Base-by-base conservation (phyloP, 495 filamentous ascomycete genomes). In the Penicillium longicatenatum region DNA sequence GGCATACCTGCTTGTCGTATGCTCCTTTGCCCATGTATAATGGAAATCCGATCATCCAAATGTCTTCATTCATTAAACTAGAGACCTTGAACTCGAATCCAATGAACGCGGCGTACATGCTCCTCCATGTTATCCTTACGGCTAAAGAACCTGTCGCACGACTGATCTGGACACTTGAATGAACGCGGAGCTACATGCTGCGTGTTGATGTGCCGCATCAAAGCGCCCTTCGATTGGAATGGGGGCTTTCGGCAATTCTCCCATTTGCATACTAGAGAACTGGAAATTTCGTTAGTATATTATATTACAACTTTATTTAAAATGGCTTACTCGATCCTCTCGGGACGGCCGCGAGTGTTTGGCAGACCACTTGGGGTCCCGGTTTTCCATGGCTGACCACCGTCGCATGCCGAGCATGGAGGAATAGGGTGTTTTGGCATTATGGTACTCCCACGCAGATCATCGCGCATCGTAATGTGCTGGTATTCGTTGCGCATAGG, bases 171-270 rank as follows among this genome's bases (percentile, higher is more conserved):
- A 9, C 58, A 55, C 29, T 57, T 51, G 10, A 57, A 37, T 5
- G 55, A 50, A 7, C 17, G 39, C 5, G 55, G 47, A 30, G 26
- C 20, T 5, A 57, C 3, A 46, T 57, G 55, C 26, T 57, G 48
- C 17, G 47, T 51, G n/a, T 57, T 48, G 17, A 57, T 52, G 24
- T 57, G 55, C 4, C 55, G 48, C 39, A 51, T 37, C 3, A 57
- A 35, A 22, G 17, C 20, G 35, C 35, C 24, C 22, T 52, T 51
- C 4, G 37, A 17, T 39, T n/a, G 37, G 37, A 39, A 39, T 39
- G 37, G 16, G 2, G 37, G 37, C 16, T 39, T 39, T 2, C 14
- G 37, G 37, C 37, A 39, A 12, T 39, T 39, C 14, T 39, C 37
- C 37, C 37, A 39, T 39, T 39, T 39, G 14, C 37, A 39, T 16